Base-by-base conservation (phyloP, 2,329 filamentous ascomycete genomes). In the Beauveria sp. region DNA sequence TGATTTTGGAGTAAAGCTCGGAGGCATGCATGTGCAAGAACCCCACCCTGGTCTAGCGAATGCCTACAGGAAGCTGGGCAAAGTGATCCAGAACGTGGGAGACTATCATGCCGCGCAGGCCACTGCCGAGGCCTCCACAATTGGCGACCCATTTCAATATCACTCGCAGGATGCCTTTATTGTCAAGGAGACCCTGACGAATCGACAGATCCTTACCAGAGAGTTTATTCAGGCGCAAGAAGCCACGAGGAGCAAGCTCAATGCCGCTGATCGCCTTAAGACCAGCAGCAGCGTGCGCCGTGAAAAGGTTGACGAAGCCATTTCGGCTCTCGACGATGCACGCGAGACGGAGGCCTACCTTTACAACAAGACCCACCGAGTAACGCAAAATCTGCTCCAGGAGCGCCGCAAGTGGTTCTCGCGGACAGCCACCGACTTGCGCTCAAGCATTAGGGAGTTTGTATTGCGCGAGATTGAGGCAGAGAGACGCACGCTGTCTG, bases 241-340 rank as follows among this genome's bases (percentile, higher is more conserved):
- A 71, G 81, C 80, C 24, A 92, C 92, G 1, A 86, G 90, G 64
- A 90, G 85, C 74, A 94, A 92, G 73, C 84, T 94, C 44, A 86
- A 87, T 64, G 91, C 92, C 1, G 92, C 92, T 1, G 92, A 97
- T 73, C 86, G 94, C 50, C 82, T 99, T 63, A 96, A 96, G 71
- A 86, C 88, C 20, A 91, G 87, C 72, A 89, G 90, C 18, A 94
- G 87, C 62, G 92, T 99, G 41, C 89, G 91, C 64, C 84, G 89
- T 41, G 94, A 99, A 71, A 99, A 97, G 77, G 94, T 97, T 30
- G 94, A 99, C 72, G 94, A 99, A 75, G 94, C 94, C n/a, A 96
- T 99, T 69, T 83, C 86, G 20, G 84, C 91, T 5, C 82, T 97
- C 5, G 92, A 96, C 64, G 94, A 97, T 70, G 94, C 94, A 4